phyloP scores from a whole-genome alignment of 2,329 filamentous ascomycete species.

The Chaetomium sp. region DNA sequence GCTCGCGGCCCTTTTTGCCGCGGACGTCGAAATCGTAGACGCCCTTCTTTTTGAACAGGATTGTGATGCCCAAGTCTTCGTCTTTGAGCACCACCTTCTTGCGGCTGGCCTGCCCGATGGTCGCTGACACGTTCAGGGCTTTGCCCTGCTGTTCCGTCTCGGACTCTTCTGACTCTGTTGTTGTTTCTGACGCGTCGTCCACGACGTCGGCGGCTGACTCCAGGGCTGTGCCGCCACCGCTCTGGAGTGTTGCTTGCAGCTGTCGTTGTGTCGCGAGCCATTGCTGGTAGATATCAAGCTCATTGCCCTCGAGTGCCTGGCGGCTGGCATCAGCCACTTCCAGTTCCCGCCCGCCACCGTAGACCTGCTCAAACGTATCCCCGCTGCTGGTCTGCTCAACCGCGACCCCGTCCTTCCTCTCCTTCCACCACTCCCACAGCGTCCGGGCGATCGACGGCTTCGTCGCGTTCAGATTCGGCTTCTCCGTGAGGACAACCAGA shows the following conservation, averaged over 20 bases:
- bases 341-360: slow-evolving; percentile 57
- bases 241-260: slow-evolving; percentile 72
- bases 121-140: slow-evolving; percentile 80
- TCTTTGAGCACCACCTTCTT: slow-evolving; percentile 84
- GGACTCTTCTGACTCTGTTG: slow-evolving; percentile 79
- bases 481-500: slow-evolving; percentile 80
- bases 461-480: slow-evolving; percentile 42
- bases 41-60: slow-evolving; percentile 79
- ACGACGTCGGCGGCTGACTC: slow-evolving; percentile 67
- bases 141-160: slow-evolving; percentile 88
- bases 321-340: slow-evolving; percentile 55
- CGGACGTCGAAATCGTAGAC: slow-evolving; percentile 92
- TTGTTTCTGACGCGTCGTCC: slow-evolving; percentile 81
- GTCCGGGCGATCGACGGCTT: slow-evolving; percentile 60
- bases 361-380: slow-evolving; percentile 59
- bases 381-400: slow-evolving; percentile 48
- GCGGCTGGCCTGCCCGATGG: slow-evolving; percentile 73
- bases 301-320: slow-evolving; percentile 64
- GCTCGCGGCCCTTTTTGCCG: slow-evolving; percentile 84
- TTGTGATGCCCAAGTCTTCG: slow-evolving; percentile 85
- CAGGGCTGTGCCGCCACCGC: slow-evolving; percentile 58
- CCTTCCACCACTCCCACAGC: slow-evolving; percentile 75
- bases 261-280: slow-evolving; percentile 86
- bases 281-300: slow-evolving; percentile 79
- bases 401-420: slow-evolving; percentile 57